These are phyloP conservation scores for Ceratocystis harringtonii DNA, from an alignment of 2,329 filamentous ascomycete genomes.

Conservation along the genomic window DNA sequence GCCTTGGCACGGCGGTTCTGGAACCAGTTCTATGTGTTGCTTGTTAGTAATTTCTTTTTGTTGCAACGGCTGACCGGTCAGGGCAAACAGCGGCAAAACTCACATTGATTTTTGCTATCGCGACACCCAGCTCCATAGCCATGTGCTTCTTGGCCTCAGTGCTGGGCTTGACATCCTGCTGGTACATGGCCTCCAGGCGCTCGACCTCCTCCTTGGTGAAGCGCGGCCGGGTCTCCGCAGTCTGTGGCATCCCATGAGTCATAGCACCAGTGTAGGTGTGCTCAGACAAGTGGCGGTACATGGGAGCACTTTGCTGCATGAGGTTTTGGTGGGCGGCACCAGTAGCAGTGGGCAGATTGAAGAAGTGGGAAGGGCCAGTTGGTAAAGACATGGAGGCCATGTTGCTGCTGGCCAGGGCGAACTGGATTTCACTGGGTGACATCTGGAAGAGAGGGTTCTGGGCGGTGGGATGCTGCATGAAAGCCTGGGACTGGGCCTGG, in stretches of 20 bases:
- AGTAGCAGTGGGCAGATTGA: background rate
- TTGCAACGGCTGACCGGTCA: no score
- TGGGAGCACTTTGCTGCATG: background rate
- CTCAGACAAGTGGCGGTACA: background rate
- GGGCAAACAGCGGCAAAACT: conserved; percentile 16
- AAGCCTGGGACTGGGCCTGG: background rate
- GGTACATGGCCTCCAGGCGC: conserved; percentile 44
- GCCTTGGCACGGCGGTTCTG: conserved; percentile 51
- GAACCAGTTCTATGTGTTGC: conserved; percentile 45
- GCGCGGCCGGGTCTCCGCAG: conserved; percentile 36
- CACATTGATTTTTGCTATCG: conserved; percentile 49
- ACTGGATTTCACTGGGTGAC: background rate
- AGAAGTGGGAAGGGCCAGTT: background rate
- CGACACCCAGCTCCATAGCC: conserved; percentile 46
- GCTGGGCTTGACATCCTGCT: conserved; percentile 49
- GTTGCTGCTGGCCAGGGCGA: background rate
- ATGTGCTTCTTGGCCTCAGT: conserved; percentile 46
- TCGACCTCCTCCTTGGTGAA: conserved; percentile 46
- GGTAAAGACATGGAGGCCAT: conserved; percentile 4
- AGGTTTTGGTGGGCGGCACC: background rate
- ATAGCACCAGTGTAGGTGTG: conserved; percentile 1
- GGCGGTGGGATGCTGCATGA: background rate
- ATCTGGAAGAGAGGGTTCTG: background rate
- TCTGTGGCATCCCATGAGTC: background rate
- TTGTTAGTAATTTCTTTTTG: background rate